Conservation (phyloP, 192 early-diverging fungal species). For the Mycoemilia scoparia region DNA sequence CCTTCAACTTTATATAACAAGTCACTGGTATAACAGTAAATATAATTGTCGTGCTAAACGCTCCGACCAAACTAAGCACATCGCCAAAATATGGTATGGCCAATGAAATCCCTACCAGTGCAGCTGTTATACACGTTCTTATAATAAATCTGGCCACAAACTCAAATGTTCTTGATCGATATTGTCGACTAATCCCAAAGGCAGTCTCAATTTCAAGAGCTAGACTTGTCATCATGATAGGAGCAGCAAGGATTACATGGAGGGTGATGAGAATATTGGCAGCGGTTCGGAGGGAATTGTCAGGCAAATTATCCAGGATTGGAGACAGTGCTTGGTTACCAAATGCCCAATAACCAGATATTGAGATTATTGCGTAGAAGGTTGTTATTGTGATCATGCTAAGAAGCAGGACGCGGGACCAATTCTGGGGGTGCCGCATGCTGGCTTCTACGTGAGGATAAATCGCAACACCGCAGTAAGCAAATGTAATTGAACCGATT, state of each 20-base stretch:
- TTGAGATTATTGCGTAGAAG: slow-evolving; percentile 51
- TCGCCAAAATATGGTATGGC: slow-evolving; percentile 61
- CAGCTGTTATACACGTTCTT: slow-evolving; percentile 33
- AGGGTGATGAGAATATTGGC: slow-evolving; percentile 52
- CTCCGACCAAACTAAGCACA: slow-evolving; percentile 58
- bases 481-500: slow-evolving; percentile 57
- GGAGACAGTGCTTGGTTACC: slow-evolving; percentile 41
- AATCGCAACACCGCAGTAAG: slow-evolving; percentile 57
- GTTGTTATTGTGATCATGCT: slow-evolving; percentile 40
- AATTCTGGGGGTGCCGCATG: slow-evolving; percentile 48
- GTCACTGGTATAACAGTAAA: slow-evolving; percentile 61
- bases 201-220: slow-evolving; percentile 48
- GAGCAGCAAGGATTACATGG: slow-evolving; percentile 68
- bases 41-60: slow-evolving; percentile 46
- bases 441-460: slow-evolving; percentile 62
- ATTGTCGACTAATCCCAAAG: slow-evolving; percentile 34
- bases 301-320: slow-evolving; percentile 45
- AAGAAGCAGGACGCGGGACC: slow-evolving; percentile 41
- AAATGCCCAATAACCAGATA: slow-evolving; percentile 53
- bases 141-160: slow-evolving; percentile 28
- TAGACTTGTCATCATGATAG: slow-evolving; percentile 54
- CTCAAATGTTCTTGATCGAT: slow-evolving; percentile 24
- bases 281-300: slow-evolving; percentile 34
- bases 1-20: slow-evolving; percentile 50
- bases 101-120: slow-evolving; percentile 37